Percentiles rank a stretch among this genome's conserved stretches.
Evolutionary conservation across 768 basidiomycete genomes (phyloP).

Genomic region (Calocybe cyanea): DNA sequence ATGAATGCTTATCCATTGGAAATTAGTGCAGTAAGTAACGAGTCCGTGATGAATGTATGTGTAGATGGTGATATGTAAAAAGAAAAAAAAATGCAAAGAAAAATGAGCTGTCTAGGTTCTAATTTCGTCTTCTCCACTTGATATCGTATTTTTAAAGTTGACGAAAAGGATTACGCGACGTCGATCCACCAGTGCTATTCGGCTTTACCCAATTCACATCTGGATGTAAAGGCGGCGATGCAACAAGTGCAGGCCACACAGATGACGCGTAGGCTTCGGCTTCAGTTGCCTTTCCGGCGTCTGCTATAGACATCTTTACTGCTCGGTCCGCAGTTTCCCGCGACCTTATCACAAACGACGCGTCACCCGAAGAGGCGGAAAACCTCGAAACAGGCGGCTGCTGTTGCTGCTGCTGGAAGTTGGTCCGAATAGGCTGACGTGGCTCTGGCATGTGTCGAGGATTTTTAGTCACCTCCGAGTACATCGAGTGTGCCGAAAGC

Average conservation of each 20-base stretch:
- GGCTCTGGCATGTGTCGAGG: slow-evolving; percentile 62
- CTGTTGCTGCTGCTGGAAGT: too few species aligned
- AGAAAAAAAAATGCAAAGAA: slow-evolving; percentile 1
- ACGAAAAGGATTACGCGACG: slow-evolving; percentile 53
- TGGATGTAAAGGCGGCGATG: slow-evolving; percentile 24
- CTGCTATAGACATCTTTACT: too few species aligned
- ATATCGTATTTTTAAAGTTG: slow-evolving; percentile 10
- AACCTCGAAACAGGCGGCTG: slow-evolving; percentile 49
- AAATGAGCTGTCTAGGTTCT: not conserved
- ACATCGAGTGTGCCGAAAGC: slow-evolving; percentile 53
- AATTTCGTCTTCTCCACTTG: not conserved
- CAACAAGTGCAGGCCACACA: slow-evolving; percentile 31
- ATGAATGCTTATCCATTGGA: slow-evolving; percentile 2
- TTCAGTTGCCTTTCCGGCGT: slow-evolving; percentile 36
- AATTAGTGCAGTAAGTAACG: too few species aligned
- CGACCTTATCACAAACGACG: slow-evolving; percentile 25
- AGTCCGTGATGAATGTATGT: slow-evolving; percentile 1
- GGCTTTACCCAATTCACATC: slow-evolving; percentile 41
- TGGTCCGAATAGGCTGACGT: slow-evolving; percentile 62
- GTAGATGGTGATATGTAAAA: not conserved
- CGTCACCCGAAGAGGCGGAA: slow-evolving; percentile 38
- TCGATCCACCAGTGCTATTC: slow-evolving; percentile 36
- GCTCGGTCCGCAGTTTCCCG: slow-evolving; percentile 13
- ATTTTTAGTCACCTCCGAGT: slow-evolving; percentile 65
- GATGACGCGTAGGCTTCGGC: slow-evolving; percentile 59